Conservation (phyloP, 441 rosid genomes). For the Hypseocharis bilobata region DNA sequence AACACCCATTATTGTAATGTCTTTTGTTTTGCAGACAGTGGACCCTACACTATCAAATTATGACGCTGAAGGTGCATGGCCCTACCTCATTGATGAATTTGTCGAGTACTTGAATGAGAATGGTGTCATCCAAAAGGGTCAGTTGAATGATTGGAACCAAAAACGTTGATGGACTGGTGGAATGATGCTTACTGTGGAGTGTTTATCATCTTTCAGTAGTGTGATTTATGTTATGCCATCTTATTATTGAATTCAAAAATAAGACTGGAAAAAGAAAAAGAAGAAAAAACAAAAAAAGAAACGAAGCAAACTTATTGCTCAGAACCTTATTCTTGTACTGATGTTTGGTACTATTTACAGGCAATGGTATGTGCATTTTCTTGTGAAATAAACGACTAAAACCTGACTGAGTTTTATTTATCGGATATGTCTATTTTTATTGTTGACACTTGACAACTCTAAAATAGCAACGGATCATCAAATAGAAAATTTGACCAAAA, state of each 20-base stretch:
- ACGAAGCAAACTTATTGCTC: neutral
- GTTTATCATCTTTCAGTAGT: neutral
- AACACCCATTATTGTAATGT: neutral
- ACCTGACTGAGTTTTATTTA: no score
- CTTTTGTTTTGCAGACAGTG: conserved; percentile 43
- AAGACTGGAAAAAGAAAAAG: neutral
- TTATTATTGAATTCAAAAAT: conserved; percentile 7
- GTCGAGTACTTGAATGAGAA: conserved; percentile 77
- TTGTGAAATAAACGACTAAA: neutral
- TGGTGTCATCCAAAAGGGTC: conserved; percentile 31
- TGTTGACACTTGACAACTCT: no score
- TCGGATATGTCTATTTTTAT: no score
- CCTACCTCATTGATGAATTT: conserved; percentile 87
- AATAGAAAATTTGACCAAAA: no score
- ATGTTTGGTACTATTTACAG: conserved; percentile 7
- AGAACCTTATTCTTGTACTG: conserved; percentile 11
- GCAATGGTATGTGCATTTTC: conserved; percentile 9
- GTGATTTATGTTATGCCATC: conserved; percentile 17
- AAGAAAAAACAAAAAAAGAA: neutral
- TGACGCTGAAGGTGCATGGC: conserved; percentile 96
- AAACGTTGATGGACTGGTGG: conserved; percentile 15
- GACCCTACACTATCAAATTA: conserved; percentile 58
- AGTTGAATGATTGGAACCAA: conserved; percentile 23
- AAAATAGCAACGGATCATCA: no score
- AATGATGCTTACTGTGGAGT: neutral